These are phyloP conservation scores for Trichoderma harzianum DNA, from an alignment of 2,329 filamentous ascomycete genomes.

Conservation along the genomic window DNA sequence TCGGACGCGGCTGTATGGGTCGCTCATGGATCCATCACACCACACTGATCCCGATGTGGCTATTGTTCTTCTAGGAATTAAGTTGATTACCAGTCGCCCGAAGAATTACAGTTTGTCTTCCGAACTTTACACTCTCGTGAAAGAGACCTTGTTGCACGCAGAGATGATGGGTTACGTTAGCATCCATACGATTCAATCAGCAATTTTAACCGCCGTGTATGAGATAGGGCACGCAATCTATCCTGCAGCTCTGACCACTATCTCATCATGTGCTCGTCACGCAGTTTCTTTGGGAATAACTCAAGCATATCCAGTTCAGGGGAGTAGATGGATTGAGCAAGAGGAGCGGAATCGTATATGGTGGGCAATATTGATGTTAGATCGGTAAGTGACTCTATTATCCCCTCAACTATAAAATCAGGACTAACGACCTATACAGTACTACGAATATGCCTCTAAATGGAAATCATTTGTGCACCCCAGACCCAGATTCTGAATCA, in stretches of 20 bases:
- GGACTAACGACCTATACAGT: neutral
- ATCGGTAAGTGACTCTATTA: neutral
- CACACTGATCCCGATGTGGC: neutral
- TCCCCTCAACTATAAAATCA: neutral
- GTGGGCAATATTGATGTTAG: neutral
- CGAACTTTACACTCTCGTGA: neutral
- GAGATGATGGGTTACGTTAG: neutral
- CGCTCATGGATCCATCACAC: neutral
- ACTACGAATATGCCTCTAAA: neutral
- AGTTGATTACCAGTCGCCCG: neutral
- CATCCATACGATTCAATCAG: neutral
- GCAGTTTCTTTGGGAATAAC: neutral
- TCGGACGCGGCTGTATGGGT: neutral
- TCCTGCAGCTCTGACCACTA: neutral
- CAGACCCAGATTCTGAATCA: neutral
- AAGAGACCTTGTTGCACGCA: neutral
- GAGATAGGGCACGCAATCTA: neutral
- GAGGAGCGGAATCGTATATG: neutral
- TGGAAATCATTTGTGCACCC: neutral
- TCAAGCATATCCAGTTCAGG: neutral
- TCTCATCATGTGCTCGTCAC: neutral
- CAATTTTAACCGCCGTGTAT: neutral
- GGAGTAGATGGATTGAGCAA: neutral
- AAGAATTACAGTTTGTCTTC: neutral
- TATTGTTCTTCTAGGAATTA: neutral